These are phyloP conservation scores for Cryptococcus deneoformans DNA, from an alignment of 1,284 basidiomycete species.

Conservation along the genomic window DNA sequence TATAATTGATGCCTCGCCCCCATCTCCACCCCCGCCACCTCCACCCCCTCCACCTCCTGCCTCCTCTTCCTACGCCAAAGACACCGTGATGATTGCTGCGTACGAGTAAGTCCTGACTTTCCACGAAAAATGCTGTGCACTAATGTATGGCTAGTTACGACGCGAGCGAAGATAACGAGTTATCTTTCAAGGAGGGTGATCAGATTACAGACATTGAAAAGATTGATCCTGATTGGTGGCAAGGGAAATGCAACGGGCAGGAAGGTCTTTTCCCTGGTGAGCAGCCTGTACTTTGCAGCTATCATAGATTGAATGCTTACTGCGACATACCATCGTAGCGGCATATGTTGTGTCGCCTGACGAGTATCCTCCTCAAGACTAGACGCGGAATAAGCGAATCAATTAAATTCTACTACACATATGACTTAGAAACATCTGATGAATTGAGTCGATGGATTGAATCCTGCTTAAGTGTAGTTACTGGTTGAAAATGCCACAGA, in stretches of 20 bases:
- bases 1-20: slow-evolving; percentile 6
- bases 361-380: slow-evolving; percentile 12
- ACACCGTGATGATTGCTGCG: slow-evolving; percentile 27
- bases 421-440: no score
- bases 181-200: slow-evolving; percentile 79
- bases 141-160: slow-evolving; percentile 61
- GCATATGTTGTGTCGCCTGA: slow-evolving; percentile 23
- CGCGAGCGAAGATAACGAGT: slow-evolving; percentile 82
- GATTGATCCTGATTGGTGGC: slow-evolving; percentile 80
- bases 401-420: no score
- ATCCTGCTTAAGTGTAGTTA: no score
- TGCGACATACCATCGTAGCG: background rate
- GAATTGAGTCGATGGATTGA: no score
- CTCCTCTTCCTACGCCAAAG: slow-evolving; percentile 6
- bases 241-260: slow-evolving; percentile 65
- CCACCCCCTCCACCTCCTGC: slow-evolving; percentile 7
- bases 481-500: background rate
- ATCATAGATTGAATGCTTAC: background rate
- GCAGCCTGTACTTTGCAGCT: slow-evolving; percentile 1
- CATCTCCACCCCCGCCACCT: slow-evolving; percentile 7
- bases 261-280: slow-evolving; percentile 73
- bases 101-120: slow-evolving; percentile 32
- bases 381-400: no score
- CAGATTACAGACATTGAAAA: slow-evolving; percentile 58
- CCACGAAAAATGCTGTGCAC: background rate